Conservation (phyloP, 2,329 filamentous ascomycete species). For the Diaporthe humulicola region DNA sequence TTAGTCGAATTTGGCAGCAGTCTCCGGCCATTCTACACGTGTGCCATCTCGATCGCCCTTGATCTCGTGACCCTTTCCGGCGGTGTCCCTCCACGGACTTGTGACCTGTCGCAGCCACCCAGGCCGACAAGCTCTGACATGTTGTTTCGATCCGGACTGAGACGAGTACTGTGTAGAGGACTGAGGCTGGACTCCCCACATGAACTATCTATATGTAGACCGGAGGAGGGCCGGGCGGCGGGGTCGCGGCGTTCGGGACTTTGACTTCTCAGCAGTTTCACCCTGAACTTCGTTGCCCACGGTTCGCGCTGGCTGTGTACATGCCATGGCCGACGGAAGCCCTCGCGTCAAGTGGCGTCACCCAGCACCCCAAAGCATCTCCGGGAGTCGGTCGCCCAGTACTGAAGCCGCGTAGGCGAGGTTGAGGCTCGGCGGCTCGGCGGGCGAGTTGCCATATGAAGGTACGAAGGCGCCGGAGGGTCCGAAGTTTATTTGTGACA, state of each 20-base stretch:
- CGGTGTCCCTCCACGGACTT: background rate
- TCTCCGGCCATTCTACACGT: background rate
- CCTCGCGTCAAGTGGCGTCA: background rate
- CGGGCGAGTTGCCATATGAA: background rate
- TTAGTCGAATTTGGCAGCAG: conserved; percentile 7
- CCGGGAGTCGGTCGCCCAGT: background rate
- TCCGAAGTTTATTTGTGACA: conserved; percentile 18
- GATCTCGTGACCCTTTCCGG: background rate
- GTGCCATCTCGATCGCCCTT: background rate
- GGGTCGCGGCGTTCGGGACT: conserved; percentile 9
- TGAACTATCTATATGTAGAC: conserved; percentile 3
- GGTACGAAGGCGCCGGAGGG: conserved; percentile 13
- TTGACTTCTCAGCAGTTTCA: conserved; percentile 24
- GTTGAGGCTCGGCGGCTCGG: conserved; percentile 14
- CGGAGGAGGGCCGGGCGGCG: conserved; percentile 11
- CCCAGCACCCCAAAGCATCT: background rate
- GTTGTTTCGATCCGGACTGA: background rate
- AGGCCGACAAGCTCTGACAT: conserved; percentile 4
- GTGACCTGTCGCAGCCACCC: conserved; percentile 8
- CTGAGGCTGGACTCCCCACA: conserved; percentile 7
- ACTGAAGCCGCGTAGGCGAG: background rate
- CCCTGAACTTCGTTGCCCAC: background rate
- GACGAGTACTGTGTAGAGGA: background rate
- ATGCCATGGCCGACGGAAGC: background rate
- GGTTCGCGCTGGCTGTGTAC: background rate